These are phyloP conservation scores for Claviceps maximensis DNA, from an alignment of 2,329 filamentous ascomycete genomes.

Conservation along the genomic window DNA sequence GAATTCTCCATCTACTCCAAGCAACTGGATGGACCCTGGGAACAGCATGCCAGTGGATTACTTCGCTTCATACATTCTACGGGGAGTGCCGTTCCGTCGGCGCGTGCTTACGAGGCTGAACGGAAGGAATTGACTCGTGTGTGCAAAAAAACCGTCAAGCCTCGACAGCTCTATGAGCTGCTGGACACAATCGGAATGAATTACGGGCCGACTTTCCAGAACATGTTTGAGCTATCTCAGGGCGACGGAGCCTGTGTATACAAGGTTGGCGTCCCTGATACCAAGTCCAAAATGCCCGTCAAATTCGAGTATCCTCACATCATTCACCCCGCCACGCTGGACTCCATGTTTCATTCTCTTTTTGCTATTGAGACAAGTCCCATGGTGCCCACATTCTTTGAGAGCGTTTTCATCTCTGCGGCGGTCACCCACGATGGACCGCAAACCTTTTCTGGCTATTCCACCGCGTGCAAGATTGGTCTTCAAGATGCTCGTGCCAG, in stretches of 20 bases:
- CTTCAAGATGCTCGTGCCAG: constrained; percentile 27
- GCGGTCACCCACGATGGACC: constrained; percentile 19
- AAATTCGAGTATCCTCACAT: constrained; percentile 39
- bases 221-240: constrained; percentile 25
- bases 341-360: constrained; percentile 40
- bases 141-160: constrained; percentile 22
- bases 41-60: constrained; percentile 27
- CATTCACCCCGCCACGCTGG: constrained; percentile 45
- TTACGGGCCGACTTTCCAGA: constrained; percentile 37
- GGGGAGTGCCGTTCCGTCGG: constrained; percentile 9
- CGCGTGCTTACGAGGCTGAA: constrained; percentile 11
- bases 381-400: constrained; percentile 36
- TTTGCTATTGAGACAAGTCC: constrained; percentile 30
- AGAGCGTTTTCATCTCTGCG: constrained; percentile 32
- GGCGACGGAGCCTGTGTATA: constrained; percentile 22
- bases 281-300: constrained; percentile 37
- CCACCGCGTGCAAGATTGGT: constrained; percentile 22
- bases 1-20: constrained; percentile 36
- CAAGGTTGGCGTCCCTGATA: constrained; percentile 32
- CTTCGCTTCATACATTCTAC: constrained; percentile 17
- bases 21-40: constrained; percentile 25
- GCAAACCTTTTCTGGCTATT: constrained; percentile 27
- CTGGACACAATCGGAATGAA: constrained; percentile 38
- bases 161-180: constrained; percentile 36
- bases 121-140: constrained; percentile 13